Base-by-base conservation (phyloP, 2,329 filamentous ascomycete species). In the Podosphaera xanthii region DNA sequence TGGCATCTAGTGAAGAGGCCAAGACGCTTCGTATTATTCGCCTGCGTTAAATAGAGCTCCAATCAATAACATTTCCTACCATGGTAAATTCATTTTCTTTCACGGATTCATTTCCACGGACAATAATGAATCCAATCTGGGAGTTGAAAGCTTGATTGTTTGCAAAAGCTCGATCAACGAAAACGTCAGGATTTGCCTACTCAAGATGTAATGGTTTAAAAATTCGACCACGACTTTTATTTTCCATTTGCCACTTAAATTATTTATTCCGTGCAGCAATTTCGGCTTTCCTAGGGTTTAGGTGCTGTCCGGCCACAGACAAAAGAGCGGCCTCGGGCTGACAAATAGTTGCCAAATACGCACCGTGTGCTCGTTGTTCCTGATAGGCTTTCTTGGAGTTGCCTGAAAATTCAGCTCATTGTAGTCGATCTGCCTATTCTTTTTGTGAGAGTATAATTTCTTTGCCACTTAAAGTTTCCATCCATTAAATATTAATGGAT, bases 321-420 rank as follows among this genome's bases (percentile, higher is more conserved):
- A 61, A 42, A 35, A 58, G 59, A 44, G 54, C n/a, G 30, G 55
- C 46, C 31, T 61, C 52, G 31, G 42, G 61, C 49, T 60, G 48
- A 30, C 9, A 59, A 31, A 60, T 36, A 12, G 49, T 42, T 12
- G 38, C 52, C 5, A 55, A 14, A 34, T 55, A 55, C 9, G 52
- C 52, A 6, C 52, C 52, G 14, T 33, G 52, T 12, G 52, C 52
- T 55, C 33, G 52, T 44, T 44, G 4, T 46, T 46, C 22, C 44
- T 14, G 7, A 46, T 46, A 46, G 8, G 12, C 22, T 46, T 3
- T 46, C 9, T 46, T 22, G 22, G 22, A 10, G 22, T 10, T 46
- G 44, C 22, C 22, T 46, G 5, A 22, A 12, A 46, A 46, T 46
- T 4, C 14, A 9, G 14, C 22, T 46, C 22, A 9, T 22, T 22